Evolutionary conservation across 176 grass and related monocot genomes (phyloP).

Genomic region (Aegilops umbellulata): DNA sequence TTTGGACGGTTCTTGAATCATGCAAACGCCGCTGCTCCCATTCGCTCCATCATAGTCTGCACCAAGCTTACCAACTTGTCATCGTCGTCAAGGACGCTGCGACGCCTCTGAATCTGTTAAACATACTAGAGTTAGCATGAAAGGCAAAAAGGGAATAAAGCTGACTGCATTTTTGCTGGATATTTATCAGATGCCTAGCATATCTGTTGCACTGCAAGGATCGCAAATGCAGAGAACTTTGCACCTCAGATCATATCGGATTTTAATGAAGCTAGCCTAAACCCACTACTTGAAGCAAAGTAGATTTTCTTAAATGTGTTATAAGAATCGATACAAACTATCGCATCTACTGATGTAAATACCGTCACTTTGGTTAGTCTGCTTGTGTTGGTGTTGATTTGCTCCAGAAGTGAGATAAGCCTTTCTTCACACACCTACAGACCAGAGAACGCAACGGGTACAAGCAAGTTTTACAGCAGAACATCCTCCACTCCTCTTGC

Average conservation of each 20-base stretch:
- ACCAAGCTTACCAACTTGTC: constrained; percentile 38
- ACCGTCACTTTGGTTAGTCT: constrained; percentile 91
- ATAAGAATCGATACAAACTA: neutral
- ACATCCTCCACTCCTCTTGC: too few species aligned
- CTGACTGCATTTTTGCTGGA: neutral
- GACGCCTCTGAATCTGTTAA: constrained; percentile 83
- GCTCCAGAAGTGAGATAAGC: too few species aligned
- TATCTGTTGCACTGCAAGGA: neutral
- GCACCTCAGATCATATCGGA: neutral
- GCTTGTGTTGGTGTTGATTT: constrained; percentile 64
- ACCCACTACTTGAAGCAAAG: neutral
- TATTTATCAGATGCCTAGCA: neutral
- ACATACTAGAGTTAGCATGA: neutral
- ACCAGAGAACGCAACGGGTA: too few species aligned
- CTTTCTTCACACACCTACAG: too few species aligned
- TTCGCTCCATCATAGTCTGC: too few species aligned
- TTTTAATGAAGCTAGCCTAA: neutral
- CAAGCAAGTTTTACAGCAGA: too few species aligned
- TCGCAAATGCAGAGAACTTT: neutral
- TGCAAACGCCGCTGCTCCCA: neutral
- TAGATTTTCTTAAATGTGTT: neutral
- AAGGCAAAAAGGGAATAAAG: neutral
- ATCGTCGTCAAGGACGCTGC: constrained; percentile 79
- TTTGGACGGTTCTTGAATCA: neutral
- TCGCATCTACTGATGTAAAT: constrained; percentile 25